Base-by-base conservation (phyloP, 2,329 filamentous ascomycete genomes). In the Xylaria sp. region DNA sequence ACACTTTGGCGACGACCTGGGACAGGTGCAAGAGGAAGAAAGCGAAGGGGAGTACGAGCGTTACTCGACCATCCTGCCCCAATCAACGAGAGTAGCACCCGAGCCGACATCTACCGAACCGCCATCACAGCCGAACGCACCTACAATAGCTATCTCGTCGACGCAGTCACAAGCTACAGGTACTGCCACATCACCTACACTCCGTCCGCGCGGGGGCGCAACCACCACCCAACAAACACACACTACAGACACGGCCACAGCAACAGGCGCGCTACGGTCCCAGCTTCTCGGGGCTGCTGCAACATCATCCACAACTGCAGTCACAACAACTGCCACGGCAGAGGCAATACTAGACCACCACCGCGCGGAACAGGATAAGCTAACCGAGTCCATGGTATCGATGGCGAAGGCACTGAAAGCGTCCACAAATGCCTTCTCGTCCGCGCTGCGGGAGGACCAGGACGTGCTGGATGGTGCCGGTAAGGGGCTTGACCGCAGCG, bases 391-490 rank as follows among this genome's bases (percentile, higher is more conserved):
- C 7, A 90, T 98, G n/a, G 85, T 97, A 26, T 83, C 87, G 53
- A 92, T 97, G 82, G 94, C 95, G 0, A 83, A 87, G 26, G 88
- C 92, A 58, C 87, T 97, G 46, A 97, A 97, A 78, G 82, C 87
- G 57, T 92, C 90, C 44, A 92, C 93, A 4, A 82, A 91, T 63
- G 85, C 88, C 3, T 96, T 97, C 80, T 87, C 90, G 26, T 82
- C 85, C 6, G 89, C 90, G 1, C 85, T 97, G 15, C 92, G 94
- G 69, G 81, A 84, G 66, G 89, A 92, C 73, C 92, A 93, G 77
- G 88, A 91, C 40, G 84, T 95, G 3, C 81, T 97, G 23, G 85
- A 87, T 66, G 86, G 89, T 11, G 93, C 94, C 1, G 87, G 89
- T 1, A 85, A 91, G 65, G 93, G 92, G 0, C 85, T 98, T 74